Base-by-base conservation (phyloP, 768 basidiomycete genomes). In the Ephemerocybe angulata region DNA sequence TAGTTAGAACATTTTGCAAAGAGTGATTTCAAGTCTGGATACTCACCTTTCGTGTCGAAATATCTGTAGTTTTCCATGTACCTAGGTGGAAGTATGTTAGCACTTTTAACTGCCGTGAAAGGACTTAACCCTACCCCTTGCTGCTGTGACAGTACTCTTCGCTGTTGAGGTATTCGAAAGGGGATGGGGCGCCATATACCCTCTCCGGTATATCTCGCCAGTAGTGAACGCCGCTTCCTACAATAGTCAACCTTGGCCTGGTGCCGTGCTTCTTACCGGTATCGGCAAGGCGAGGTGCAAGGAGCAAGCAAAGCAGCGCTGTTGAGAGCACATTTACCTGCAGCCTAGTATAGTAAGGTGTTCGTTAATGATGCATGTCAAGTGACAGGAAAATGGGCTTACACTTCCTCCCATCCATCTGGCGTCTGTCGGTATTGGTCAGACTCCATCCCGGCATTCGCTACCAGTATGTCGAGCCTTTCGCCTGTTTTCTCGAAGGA, bases 371-470 rank as follows among this genome's bases (percentile, higher is more conserved):
- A n/a, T n/a, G n/a, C n/a, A n/a, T n/a, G n/a, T n/a, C n/a, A n/a
- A n/a, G n/a, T n/a, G n/a, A n/a, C n/a, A n/a, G n/a, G 8, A 33
- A 22, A 28, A 27, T 24, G 15, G 28, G 61, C 70, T 3, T 48
- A 80, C 81, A 58, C 63, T 12, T 63, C 49, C 55, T 83, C 80
- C 76, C 76, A 82, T 5, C 77, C 80, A 61, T 82, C 74, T 0
- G 48, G 24, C 7, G 47, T 57, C 2, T 44, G 30, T 0, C 75
- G 76, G 8, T 58, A 43, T 1, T 0, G 0, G 0, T 17, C 1
- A 0, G 48, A n/a, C 1, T 42, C 24, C 2, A 72, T 50, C 0
- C 56, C 78, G 0, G 79, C 78, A 25, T 80, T 81, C 63, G 73
- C 70, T 10, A 80, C 68, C 1, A 82, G 63, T 21, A 78, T 70